Conservation (phyloP, 306 rosid species). For the Trichosanthes cucumerina region DNA sequence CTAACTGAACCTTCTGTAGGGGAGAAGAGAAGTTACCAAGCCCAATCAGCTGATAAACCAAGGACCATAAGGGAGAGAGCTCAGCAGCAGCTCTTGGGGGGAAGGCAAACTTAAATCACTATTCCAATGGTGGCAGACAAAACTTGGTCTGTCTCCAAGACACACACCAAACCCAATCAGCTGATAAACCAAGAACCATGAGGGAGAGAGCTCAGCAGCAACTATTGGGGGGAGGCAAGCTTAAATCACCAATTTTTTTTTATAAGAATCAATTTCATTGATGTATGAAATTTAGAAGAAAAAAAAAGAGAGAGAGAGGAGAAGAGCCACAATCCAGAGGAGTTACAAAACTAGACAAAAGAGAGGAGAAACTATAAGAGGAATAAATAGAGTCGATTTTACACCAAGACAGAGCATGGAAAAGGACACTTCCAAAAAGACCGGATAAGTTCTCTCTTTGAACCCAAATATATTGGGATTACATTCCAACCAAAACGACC, state of each 20-base stretch:
- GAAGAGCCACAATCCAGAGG: too few relatives aligned
- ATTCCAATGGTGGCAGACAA: background rate
- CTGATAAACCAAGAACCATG: background rate
- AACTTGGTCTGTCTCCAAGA: background rate
- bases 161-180: background rate
- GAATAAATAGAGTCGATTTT: too few relatives aligned
- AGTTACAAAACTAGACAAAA: too few relatives aligned
- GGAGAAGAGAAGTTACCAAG: background rate
- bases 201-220: background rate
- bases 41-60: background rate
- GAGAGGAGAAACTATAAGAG: too few relatives aligned
- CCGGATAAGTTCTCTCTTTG: too few relatives aligned
- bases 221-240: background rate
- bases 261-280: too few relatives aligned
- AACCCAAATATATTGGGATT: too few relatives aligned
- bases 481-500: too few relatives aligned
- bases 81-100: background rate
- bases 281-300: too few relatives aligned
- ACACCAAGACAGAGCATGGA: too few relatives aligned
- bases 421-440: too few relatives aligned
- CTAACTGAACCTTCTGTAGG: background rate
- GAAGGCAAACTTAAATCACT: background rate
- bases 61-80: background rate
- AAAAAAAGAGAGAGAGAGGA: too few relatives aligned
- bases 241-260: background rate